A percentile compares a stretch with the other conserved stretches of the same genome.
Conservation (phyloP, 1,284 basidiomycete species). For the Microbotryum violaceum region DNA sequence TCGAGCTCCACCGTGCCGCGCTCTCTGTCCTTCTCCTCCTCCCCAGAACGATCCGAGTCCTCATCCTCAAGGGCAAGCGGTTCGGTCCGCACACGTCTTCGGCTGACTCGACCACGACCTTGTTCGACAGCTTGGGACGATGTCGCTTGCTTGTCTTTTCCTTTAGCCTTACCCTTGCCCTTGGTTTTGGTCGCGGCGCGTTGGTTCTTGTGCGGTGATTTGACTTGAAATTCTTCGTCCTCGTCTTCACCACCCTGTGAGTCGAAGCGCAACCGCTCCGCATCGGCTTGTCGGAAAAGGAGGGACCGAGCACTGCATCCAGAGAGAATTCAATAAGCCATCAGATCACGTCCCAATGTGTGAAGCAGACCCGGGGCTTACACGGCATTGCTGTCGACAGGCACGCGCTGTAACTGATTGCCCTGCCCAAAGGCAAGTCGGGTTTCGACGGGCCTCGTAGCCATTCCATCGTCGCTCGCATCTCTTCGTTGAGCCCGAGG, state of each 20-base stretch:
- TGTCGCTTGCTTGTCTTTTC: no score
- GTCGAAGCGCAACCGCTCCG: not conserved
- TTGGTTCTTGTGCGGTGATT: not conserved
- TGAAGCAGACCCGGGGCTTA: not conserved
- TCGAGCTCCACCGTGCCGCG: no score
- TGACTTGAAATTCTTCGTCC: not conserved
- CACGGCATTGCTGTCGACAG: no score
- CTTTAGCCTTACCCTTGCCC: not conserved
- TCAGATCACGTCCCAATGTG: not conserved
- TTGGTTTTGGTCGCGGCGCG: not conserved
- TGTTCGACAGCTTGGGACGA: no score
- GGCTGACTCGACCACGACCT: no score
- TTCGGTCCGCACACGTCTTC: no score
- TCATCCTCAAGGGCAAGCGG: no score
- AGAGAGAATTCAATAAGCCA: not conserved
- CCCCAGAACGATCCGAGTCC: no score
- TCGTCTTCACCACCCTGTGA: not conserved
- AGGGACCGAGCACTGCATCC: not conserved
- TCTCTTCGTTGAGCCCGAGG: no score
- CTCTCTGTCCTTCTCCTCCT: no score
- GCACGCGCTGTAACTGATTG: not conserved
- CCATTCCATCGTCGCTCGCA: no score
- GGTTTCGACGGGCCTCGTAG: not conserved
- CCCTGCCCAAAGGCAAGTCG: no score
- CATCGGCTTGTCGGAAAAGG: not conserved